phyloP scores from a whole-genome alignment of 805 yeast genomes.

The Kurtzmaniella cleridarum region DNA sequence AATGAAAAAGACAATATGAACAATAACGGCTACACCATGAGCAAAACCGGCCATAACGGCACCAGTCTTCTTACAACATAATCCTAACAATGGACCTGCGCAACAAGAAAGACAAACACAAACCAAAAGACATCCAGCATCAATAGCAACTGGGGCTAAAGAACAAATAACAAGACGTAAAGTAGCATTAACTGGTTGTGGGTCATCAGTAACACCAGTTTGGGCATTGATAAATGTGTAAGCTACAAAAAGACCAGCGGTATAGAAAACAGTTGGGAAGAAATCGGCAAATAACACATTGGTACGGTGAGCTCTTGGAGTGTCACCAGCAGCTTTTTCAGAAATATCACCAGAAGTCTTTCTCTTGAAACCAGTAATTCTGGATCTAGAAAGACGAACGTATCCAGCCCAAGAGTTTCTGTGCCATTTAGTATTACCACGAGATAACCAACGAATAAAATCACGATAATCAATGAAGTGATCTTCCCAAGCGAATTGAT shows the following conservation, averaged over 20 bases:
- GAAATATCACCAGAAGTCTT: conserved; percentile 60
- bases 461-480: conserved; percentile 95
- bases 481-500: conserved; percentile 94
- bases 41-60: conserved; percentile 94
- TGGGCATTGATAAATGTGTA: conserved; percentile 80
- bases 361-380: conserved; percentile 87
- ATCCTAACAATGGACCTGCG: conserved; percentile 91
- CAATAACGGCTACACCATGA: conserved; percentile 88
- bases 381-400: conserved; percentile 74
- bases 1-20: conserved; percentile 83
- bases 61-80: conserved; percentile 97
- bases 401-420: conserved; percentile 87
- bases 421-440: conserved; percentile 87
- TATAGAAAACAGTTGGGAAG: conserved; percentile 62
- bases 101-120: conserved; percentile 87
- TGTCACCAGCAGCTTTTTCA: conserved; percentile 65
- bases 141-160: conserved; percentile 85
- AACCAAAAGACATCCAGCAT: conserved; percentile 77
- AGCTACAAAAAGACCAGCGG: conserved; percentile 69
- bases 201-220: conserved; percentile 60
- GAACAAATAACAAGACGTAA: conserved; percentile 75
- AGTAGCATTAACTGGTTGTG: conserved; percentile 57
- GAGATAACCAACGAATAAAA: conserved; percentile 83
- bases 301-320: conserved; percentile 70
- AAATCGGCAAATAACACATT: conserved; percentile 80